These are phyloP conservation scores for Colletotrichum cuscutae DNA, from an alignment of 2,329 filamentous ascomycete species.

Conservation along the genomic window DNA sequence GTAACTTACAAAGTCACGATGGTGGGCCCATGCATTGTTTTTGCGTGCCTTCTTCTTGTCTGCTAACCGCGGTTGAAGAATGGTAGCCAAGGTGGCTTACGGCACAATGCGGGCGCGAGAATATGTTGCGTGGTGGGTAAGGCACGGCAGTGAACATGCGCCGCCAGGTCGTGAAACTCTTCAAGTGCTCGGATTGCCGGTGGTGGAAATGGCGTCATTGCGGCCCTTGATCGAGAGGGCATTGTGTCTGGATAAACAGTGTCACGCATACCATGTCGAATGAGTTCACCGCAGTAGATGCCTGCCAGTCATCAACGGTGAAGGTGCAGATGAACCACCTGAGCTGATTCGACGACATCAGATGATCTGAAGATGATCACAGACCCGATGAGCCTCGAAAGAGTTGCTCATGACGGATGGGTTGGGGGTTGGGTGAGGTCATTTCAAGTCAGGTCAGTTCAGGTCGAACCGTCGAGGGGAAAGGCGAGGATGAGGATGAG, in stretches of 20 bases:
- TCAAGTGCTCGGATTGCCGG: background rate
- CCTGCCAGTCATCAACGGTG: background rate
- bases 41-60: background rate
- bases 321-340: no score
- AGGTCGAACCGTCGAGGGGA: background rate
- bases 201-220: background rate
- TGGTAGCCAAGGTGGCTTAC: slow-evolving; percentile 17
- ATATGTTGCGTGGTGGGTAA: background rate
- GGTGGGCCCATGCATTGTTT: background rate
- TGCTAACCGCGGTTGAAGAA: background rate
- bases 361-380: background rate
- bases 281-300: background rate
- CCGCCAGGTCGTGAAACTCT: background rate
- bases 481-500: no score
- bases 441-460: no score
- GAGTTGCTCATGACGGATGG: background rate
- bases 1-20: background rate
- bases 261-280: background rate
- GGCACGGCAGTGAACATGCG: background rate
- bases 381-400: background rate
- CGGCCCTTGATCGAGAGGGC: background rate
- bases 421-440: background rate
- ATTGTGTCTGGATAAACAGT: background rate
- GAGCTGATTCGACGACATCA: background rate
- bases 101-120: background rate